These are phyloP conservation scores for Tylopilus felleus DNA, from an alignment of 768 basidiomycete species.

Conservation along the genomic window DNA sequence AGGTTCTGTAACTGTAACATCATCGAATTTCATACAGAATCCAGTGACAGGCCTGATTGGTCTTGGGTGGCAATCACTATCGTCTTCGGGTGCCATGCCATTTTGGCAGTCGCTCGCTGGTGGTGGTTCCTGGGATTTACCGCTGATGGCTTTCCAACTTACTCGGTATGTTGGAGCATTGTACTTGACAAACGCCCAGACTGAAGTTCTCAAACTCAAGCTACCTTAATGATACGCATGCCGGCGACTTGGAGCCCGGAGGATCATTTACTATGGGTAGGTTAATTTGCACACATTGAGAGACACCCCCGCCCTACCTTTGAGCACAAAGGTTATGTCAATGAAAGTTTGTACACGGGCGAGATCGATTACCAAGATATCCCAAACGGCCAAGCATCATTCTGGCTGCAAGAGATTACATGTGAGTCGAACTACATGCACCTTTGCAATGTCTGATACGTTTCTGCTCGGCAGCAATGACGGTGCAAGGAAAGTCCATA, in stretches of 20 bases:
- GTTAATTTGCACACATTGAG: not conserved
- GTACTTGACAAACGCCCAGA: not conserved
- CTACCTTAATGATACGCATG: constrained; percentile 40
- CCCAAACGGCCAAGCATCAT: constrained; percentile 38
- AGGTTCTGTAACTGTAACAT: constrained; percentile 19
- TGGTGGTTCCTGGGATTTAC: constrained; percentile 39
- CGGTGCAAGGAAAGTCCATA: constrained; percentile 33
- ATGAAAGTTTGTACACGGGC: constrained; percentile 45
- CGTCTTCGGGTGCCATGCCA: constrained; percentile 54
- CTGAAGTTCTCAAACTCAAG: constrained; percentile 24
- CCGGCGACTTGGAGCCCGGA: constrained; percentile 53
- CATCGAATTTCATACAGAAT: constrained; percentile 44
- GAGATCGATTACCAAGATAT: constrained; percentile 47
- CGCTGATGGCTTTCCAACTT: constrained; percentile 66
- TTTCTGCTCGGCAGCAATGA: constrained; percentile 25
- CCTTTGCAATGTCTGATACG: not conserved
- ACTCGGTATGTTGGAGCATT: constrained; percentile 37
- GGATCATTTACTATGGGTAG: constrained; percentile 72
- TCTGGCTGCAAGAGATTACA: constrained; percentile 43
- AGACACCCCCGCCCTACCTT: not conserved
- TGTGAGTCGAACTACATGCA: constrained; percentile 11
- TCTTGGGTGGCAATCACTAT: constrained; percentile 60
- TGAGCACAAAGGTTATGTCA: constrained; percentile 50
- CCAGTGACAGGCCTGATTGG: constrained; percentile 69
- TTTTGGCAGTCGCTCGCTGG: constrained; percentile 63